These are phyloP conservation scores for Phytophthora syringae DNA, from an alignment of 352 stramenopile genomes.

Conservation along the genomic window DNA sequence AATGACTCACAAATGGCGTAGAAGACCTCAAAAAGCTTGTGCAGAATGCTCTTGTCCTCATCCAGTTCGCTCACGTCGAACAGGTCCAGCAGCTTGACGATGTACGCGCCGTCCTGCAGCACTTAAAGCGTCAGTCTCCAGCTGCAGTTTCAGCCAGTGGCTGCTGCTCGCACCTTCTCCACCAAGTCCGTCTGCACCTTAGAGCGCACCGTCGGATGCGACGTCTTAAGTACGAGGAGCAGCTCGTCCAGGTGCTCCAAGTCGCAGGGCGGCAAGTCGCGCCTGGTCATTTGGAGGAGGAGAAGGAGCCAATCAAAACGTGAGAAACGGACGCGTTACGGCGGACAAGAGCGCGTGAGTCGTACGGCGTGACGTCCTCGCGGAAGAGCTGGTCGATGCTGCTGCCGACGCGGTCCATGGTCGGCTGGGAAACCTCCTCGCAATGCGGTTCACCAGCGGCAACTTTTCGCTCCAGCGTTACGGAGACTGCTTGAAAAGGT, in stretches of 20 bases:
- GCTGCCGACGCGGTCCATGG: constrained; percentile 42
- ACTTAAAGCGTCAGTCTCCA: constrained; percentile 9
- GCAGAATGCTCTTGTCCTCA: constrained; percentile 59
- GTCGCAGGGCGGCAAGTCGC: constrained; percentile 69
- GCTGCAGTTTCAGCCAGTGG: not conserved
- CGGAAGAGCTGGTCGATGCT: constrained; percentile 57
- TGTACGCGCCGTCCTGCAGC: constrained; percentile 67
- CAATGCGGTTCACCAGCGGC: constrained; percentile 14
- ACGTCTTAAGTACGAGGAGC: constrained; percentile 64
- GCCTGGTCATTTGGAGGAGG: constrained; percentile 36
- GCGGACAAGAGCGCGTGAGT: constrained; percentile 6
- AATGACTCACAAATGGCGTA: constrained; percentile 60
- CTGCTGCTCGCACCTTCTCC: constrained; percentile 41
- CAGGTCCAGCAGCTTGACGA: constrained; percentile 76
- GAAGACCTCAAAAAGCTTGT: constrained; percentile 81
- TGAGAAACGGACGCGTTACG: constrained; percentile 14
- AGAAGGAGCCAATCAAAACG: constrained; percentile 22
- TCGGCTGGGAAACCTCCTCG: constrained; percentile 10
- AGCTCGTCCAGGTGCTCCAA: constrained; percentile 74
- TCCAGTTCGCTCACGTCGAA: constrained; percentile 79
- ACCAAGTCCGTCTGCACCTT: constrained; percentile 57
- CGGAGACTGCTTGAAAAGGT: constrained; percentile 17
- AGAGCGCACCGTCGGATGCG: constrained; percentile 57
- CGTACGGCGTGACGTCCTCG: constrained; percentile 62
- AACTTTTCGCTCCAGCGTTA: constrained; percentile 39